Evolutionary conservation across 495 filamentous ascomycete genomes (phyloP).

Genomic region (Penicillium tannophilum): DNA sequence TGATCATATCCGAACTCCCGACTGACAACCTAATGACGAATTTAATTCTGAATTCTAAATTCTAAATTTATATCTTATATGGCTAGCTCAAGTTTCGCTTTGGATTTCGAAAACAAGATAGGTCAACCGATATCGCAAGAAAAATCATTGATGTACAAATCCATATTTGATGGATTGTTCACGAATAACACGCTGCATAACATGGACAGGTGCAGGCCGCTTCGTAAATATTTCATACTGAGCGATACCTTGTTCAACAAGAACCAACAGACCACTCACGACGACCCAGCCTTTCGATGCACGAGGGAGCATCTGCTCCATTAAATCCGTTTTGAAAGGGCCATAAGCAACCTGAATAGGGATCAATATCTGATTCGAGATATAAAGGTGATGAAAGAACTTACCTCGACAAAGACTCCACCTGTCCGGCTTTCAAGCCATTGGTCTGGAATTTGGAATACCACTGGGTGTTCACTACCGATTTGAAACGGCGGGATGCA

Average conservation of each 20-base stretch:
- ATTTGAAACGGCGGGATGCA: constrained; percentile 65
- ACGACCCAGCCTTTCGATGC: constrained; percentile 58
- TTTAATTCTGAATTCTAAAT: background rate
- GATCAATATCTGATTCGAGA: constrained; percentile 35
- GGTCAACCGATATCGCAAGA: background rate
- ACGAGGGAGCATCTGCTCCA: constrained; percentile 53
- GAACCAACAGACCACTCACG: constrained; percentile 67
- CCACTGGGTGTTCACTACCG: constrained; percentile 46
- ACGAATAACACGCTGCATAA: constrained; percentile 51
- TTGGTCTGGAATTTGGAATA: constrained; percentile 61
- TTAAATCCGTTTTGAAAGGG: constrained; percentile 52
- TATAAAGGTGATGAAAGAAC: constrained; percentile 3
- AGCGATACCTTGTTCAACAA: constrained; percentile 72
- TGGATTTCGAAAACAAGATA: no score
- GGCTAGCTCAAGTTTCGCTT: background rate
- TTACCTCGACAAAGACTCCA: constrained; percentile 68
- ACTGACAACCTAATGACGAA: background rate
- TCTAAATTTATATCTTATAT: background rate
- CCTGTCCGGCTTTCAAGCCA: constrained; percentile 77
- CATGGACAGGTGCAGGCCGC: constrained; percentile 62
- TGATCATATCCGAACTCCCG: background rate
- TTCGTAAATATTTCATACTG: constrained; percentile 78
- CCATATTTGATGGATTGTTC: constrained; percentile 23
- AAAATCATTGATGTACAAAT: constrained; percentile 10
- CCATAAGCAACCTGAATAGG: constrained; percentile 50